These are phyloP conservation scores for Gloeostereum incarnatum DNA, from an alignment of 768 basidiomycete species.

Conservation along the genomic window DNA sequence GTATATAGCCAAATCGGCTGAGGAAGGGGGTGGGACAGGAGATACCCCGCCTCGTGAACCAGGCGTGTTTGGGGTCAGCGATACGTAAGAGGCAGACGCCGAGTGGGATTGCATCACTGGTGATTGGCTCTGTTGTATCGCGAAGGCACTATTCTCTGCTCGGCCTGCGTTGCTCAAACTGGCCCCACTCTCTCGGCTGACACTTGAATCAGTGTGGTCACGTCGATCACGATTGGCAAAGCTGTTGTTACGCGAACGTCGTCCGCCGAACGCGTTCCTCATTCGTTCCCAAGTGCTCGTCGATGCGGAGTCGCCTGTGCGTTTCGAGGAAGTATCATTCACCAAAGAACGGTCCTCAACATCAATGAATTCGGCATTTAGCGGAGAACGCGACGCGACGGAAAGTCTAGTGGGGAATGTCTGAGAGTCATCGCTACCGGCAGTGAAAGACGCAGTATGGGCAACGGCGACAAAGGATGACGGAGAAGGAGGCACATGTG, in stretches of 20 bases:
- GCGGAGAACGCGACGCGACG: constrained; percentile 50
- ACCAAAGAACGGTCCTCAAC: constrained; percentile 36
- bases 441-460: constrained; percentile 27
- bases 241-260: constrained; percentile 76
- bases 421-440: constrained; percentile 37
- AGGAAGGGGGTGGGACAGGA: constrained; percentile 69
- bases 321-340: constrained; percentile 42
- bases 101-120: constrained; percentile 50
- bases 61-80: constrained; percentile 44
- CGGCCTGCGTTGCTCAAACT: constrained; percentile 57
- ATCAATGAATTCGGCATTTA: constrained; percentile 37
- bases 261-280: constrained; percentile 58
- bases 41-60: constrained; percentile 48
- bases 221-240: constrained; percentile 57
- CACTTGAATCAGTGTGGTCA: constrained; percentile 61
- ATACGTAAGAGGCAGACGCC: constrained; percentile 63
- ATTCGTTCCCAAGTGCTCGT: constrained; percentile 67
- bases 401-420: constrained; percentile 54
- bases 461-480: constrained; percentile 37
- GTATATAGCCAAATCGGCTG: constrained; percentile 65
- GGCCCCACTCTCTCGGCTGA: constrained; percentile 69
- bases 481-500: constrained; percentile 37
- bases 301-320: constrained; percentile 42
- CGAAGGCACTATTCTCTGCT: constrained; percentile 30
- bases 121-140: constrained; percentile 28